Evolutionary conservation across 352 stramenopile species (phyloP).

Genomic region (Phytophthora boehmeriae): DNA sequence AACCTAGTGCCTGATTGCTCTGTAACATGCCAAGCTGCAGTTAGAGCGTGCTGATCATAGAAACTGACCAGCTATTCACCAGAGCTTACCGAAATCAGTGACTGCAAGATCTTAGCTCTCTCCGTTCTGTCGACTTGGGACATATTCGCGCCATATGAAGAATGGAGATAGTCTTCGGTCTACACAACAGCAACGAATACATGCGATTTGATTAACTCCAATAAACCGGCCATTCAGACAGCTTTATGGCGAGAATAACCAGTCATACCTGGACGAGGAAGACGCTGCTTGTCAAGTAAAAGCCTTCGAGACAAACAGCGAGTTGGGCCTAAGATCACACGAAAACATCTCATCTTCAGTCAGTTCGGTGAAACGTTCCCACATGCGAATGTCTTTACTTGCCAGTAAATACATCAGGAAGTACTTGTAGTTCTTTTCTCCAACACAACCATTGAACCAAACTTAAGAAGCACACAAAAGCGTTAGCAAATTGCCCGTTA

Average conservation of each 20-base stretch:
- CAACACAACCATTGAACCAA: conserved; percentile 88
- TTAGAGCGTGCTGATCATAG: conserved; percentile 1
- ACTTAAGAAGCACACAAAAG: conserved; percentile 32
- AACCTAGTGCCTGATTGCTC: conserved; percentile 69
- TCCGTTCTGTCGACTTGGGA: conserved; percentile 27
- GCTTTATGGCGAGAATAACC: too few species aligned
- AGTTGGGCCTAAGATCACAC: conserved; percentile 41
- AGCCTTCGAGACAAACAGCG: conserved; percentile 53
- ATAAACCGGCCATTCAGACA: not conserved
- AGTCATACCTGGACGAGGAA: conserved; percentile 59
- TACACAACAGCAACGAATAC: conserved; percentile 11
- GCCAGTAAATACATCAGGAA: conserved; percentile 73
- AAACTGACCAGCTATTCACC: not conserved
- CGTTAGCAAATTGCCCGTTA: not conserved
- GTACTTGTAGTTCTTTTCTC: conserved; percentile 80
- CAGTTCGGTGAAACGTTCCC: not conserved
- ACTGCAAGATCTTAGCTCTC: conserved; percentile 50
- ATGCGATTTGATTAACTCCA: not conserved
- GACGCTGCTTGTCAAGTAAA: conserved; percentile 57
- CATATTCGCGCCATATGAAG: conserved; percentile 20
- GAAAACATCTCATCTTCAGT: not conserved
- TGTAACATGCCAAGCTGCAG: conserved; percentile 20
- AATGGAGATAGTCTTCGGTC: conserved; percentile 42
- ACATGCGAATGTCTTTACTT: not conserved
- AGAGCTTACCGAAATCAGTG: conserved; percentile 52